phyloP scores from a whole-genome alignment of 2,329 filamentous ascomycete species.

The Penicillium sp. region DNA sequence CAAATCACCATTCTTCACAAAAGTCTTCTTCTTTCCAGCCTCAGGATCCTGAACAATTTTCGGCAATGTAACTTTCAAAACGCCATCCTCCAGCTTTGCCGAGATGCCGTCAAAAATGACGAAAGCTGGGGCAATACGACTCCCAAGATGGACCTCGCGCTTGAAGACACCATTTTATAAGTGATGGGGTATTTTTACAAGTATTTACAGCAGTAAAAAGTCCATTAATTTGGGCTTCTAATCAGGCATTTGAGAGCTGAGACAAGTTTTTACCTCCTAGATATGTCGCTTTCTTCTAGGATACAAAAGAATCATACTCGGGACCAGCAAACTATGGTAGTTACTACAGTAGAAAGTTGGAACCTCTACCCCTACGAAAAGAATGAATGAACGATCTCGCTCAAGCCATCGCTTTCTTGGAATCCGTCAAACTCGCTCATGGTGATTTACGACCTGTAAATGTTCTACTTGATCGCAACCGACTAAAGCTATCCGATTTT shows the following conservation, averaged over 20 bases:
- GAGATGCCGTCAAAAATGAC: conserved; percentile 67
- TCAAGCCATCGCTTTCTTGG: conserved; percentile 33
- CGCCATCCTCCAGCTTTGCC: conserved; percentile 75
- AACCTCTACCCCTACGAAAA: not conserved
- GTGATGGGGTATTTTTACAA: too few relatives aligned
- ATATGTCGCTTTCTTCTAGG: too few relatives aligned
- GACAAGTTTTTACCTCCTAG: too few relatives aligned
- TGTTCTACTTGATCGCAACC: conserved; percentile 30
- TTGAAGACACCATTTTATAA: conserved; percentile 79
- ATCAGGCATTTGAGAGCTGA: too few relatives aligned
- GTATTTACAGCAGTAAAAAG: too few relatives aligned
- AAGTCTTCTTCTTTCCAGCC: conserved; percentile 19
- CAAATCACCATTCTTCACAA: conserved; percentile 17
- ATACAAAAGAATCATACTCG: too few relatives aligned
- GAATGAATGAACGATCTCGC: conserved; percentile 35
- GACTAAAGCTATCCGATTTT: conserved; percentile 31
- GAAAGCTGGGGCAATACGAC: conserved; percentile 53
- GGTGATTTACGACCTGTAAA: conserved; percentile 34
- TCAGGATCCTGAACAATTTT: conserved; percentile 53
- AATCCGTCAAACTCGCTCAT: conserved; percentile 35
- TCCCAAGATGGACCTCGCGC: conserved; percentile 61
- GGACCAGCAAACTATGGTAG: too few relatives aligned
- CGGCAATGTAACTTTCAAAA: conserved; percentile 73
- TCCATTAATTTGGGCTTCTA: too few relatives aligned
- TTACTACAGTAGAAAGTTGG: too few relatives aligned